Evolutionary conservation across 1,139 yeast genomes (phyloP).

Genomic region (Scheffersomyces segobiensis): DNA sequence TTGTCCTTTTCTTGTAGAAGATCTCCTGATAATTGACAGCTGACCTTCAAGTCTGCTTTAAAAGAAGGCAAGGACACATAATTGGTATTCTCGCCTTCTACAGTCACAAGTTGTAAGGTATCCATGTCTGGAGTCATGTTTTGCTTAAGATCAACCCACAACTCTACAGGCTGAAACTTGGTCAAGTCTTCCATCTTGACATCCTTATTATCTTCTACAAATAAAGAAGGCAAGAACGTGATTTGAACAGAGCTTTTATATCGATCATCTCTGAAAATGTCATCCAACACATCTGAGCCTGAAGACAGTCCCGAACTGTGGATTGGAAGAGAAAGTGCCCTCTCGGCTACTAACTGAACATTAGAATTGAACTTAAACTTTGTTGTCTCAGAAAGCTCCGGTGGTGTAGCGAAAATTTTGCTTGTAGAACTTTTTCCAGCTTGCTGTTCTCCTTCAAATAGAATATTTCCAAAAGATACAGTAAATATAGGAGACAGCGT

Average conservation of each 20-base stretch:
- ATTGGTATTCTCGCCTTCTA: conserved; percentile 47
- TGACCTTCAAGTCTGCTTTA: conserved; percentile 46
- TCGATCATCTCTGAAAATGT: conserved; percentile 26
- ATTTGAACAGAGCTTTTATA: conserved; percentile 45
- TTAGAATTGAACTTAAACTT: conserved; percentile 42
- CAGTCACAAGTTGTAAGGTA: conserved; percentile 44
- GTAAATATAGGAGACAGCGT: conserved; percentile 29
- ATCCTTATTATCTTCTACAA: conserved; percentile 17
- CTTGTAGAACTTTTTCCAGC: conserved; percentile 2
- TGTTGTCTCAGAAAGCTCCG: conserved; percentile 4
- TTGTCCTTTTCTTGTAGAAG: conserved; percentile 18
- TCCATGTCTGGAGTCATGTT: conserved; percentile 39
- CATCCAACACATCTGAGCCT: neutral
- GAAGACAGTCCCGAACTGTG: conserved; percentile 10
- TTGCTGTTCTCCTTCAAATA: conserved; percentile 23
- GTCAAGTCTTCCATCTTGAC: conserved; percentile 17
- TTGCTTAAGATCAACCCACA: conserved; percentile 50
- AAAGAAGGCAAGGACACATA: conserved; percentile 41
- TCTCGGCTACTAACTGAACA: conserved; percentile 41
- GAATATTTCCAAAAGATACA: conserved; percentile 38
- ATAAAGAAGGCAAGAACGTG: conserved; percentile 50
- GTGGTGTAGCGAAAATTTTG: conserved; percentile 7
- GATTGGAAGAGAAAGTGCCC: conserved; percentile 36
- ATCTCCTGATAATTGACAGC: conserved; percentile 42
- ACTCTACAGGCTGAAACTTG: conserved; percentile 53